Conservation (phyloP, 345 rosid genomes). For the Excoecaria agallocha region DNA sequence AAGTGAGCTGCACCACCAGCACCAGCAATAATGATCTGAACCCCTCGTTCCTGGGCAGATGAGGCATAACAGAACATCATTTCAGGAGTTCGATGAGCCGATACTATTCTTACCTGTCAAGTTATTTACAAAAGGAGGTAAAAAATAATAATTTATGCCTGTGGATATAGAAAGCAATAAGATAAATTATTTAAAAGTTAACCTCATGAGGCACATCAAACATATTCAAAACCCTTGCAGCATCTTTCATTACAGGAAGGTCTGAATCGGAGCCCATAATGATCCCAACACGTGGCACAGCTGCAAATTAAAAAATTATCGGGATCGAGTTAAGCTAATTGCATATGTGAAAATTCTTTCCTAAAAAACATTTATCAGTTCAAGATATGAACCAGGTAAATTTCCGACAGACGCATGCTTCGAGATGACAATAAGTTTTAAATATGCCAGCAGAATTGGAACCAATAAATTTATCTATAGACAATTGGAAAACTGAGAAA, state of each 20-base stretch:
- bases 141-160: background rate
- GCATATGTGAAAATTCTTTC: background rate
- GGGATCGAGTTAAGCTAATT: slow-evolving; percentile 10
- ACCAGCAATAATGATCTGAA: slow-evolving; percentile 87
- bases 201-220: slow-evolving; percentile 84
- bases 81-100: slow-evolving; percentile 93
- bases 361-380: background rate
- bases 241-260: slow-evolving; percentile 97
- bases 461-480: background rate
- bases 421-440: background rate
- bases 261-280: slow-evolving; percentile 97
- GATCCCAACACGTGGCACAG: slow-evolving; percentile 69
- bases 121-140: background rate
- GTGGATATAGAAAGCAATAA: background rate
- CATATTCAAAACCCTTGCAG: slow-evolving; percentile 59
- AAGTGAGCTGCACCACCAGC: slow-evolving; percentile 99
- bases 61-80: slow-evolving; percentile 81
- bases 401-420: background rate
- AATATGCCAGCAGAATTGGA: background rate
- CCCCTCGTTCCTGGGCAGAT: slow-evolving; percentile 62
- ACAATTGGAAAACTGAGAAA: background rate
- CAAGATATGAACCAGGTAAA: background rate
- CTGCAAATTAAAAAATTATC: slow-evolving; percentile 41
- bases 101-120: slow-evolving; percentile 68
- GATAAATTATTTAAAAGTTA: background rate